Conservation (phyloP, 345 rosid species). For the Syzygium aqueum region DNA sequence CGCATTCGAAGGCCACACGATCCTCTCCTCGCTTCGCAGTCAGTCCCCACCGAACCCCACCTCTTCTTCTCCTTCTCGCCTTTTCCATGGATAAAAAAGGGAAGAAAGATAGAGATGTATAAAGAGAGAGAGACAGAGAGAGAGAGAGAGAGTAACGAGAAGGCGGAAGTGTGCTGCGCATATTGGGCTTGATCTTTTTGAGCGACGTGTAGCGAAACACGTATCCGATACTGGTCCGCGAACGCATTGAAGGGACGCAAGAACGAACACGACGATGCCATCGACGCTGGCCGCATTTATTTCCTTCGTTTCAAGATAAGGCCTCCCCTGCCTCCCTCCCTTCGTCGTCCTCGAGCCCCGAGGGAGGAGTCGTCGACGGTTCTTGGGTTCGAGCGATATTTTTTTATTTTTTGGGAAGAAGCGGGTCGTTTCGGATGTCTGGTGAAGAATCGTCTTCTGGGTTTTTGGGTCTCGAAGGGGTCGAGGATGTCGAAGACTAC, state of each 20-base stretch:
- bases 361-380: background rate
- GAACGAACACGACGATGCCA: slow-evolving; percentile 23
- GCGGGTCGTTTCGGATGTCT: slow-evolving; percentile 25
- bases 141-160: background rate
- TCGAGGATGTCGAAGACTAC: slow-evolving; percentile 59
- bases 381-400: background rate
- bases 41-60: background rate
- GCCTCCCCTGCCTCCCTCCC: background rate
- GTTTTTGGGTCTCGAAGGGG: slow-evolving; percentile 27
- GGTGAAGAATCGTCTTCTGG: slow-evolving; percentile 29
- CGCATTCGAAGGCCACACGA: background rate
- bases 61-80: background rate
- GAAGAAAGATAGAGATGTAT: background rate
- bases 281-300: background rate
- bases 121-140: background rate
- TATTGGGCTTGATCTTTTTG: background rate
- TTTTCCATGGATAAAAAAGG: background rate
- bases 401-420: background rate
- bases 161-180: background rate
- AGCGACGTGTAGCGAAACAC: slow-evolving; percentile 11
- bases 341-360: background rate
- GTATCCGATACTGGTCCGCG: slow-evolving; percentile 51
- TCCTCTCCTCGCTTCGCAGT: background rate
- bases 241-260: slow-evolving; percentile 32
- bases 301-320: background rate